These are phyloP conservation scores for Vararia minispora DNA, from an alignment of 768 basidiomycete genomes.

Conservation along the genomic window DNA sequence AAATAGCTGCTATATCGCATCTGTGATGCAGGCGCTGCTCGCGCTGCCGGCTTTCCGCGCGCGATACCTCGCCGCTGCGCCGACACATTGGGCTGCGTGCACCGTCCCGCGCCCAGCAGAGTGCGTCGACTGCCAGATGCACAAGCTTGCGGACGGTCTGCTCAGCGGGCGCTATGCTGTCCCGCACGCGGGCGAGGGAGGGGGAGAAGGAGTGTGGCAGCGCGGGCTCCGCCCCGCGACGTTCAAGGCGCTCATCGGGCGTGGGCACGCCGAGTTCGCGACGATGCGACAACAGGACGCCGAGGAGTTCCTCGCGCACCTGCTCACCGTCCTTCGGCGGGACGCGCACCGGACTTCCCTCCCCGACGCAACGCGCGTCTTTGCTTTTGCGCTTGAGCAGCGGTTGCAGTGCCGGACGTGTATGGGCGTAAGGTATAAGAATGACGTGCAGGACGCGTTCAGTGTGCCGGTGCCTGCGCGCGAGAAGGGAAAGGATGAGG, in stretches of 20 bases:
- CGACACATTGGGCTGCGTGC: conserved; percentile 51
- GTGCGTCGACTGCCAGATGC: conserved; percentile 93
- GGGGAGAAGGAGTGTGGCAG: conserved; percentile 48
- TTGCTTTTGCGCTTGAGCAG: conserved; percentile 81
- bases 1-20: conserved; percentile 98
- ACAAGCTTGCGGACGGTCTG: conserved; percentile 86
- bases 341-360: conserved; percentile 40
- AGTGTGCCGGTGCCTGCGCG: conserved; percentile 69
- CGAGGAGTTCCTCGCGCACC: conserved; percentile 84
- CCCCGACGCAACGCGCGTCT: conserved; percentile 62
- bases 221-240: conserved; percentile 70
- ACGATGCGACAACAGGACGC: conserved; percentile 98
- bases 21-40: conserved; percentile 80
- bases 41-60: conserved; percentile 65
- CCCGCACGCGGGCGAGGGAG: conserved; percentile 29
- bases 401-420: conserved; percentile 75
- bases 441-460: conserved; percentile 66
- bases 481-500: conserved; percentile 41
- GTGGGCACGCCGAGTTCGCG: conserved; percentile 86
- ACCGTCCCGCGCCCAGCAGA: conserved; percentile 57
- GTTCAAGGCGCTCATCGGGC: conserved; percentile 86
- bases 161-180: conserved; percentile 85
- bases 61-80: conserved; percentile 47
- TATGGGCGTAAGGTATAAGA: conserved; percentile 68
- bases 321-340: conserved; percentile 63